These are phyloP conservation scores for Diversispora eburnea DNA, from an alignment of 192 early-diverging fungal genomes.

Conservation along the genomic window DNA sequence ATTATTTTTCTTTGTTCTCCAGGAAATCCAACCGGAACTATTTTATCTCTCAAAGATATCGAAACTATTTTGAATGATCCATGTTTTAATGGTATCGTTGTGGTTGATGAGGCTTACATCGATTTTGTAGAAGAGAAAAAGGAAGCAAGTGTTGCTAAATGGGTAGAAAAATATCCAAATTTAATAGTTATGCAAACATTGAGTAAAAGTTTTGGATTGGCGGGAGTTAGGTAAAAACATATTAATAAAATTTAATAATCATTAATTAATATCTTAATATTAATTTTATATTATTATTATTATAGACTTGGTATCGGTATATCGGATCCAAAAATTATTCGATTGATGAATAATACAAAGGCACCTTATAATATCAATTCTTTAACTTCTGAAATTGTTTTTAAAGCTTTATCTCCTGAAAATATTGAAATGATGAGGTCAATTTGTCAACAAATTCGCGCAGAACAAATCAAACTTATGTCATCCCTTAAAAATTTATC, in stretches of 20 bases:
- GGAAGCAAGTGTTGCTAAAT: constrained; percentile 68
- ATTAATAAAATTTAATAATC: neutral
- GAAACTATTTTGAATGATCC: constrained; percentile 60
- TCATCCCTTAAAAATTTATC: constrained; percentile 57
- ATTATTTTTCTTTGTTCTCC: constrained; percentile 95
- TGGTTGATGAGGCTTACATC: constrained; percentile 98
- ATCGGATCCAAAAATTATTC: constrained; percentile 73
- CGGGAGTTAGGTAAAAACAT: constrained; percentile 79
- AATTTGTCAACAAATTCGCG: constrained; percentile 55
- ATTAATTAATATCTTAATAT: neutral
- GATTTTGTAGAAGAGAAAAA: constrained; percentile 77
- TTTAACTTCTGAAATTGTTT: constrained; percentile 74
- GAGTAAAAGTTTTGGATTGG: constrained; percentile 97
- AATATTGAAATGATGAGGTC: constrained; percentile 66
- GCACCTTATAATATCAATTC: constrained; percentile 98
- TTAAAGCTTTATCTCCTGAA: constrained; percentile 67
- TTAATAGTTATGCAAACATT: constrained; percentile 97
- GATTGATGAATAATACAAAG: constrained; percentile 94
- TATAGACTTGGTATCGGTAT: constrained; percentile 81
- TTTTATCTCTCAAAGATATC: constrained; percentile 67
- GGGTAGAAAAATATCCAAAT: constrained; percentile 85
- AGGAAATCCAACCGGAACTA: constrained; percentile 96
- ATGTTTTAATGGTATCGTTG: constrained; percentile 82
- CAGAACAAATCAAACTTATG: constrained; percentile 69
- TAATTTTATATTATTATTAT: neutral